phyloP scores from a whole-genome alignment of 148 eudicot genomes.

The Cornus kousa region DNA sequence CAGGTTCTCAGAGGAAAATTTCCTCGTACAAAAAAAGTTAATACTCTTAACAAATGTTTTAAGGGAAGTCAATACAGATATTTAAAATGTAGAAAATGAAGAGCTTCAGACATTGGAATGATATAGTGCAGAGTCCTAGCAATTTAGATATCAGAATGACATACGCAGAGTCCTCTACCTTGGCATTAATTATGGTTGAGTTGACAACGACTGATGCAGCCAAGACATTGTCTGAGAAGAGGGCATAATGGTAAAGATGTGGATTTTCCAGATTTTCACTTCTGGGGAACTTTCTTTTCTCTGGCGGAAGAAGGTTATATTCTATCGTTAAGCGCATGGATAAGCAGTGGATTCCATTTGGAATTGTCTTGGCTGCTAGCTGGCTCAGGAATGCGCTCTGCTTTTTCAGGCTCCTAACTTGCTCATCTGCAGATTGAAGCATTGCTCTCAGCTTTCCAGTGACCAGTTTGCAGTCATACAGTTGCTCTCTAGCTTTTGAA shows the following conservation, averaged over 20 bases:
- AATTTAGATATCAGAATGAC: neutral
- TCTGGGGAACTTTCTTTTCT: constrained; percentile 74
- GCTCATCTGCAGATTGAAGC: constrained; percentile 95
- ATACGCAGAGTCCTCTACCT: constrained; percentile 37
- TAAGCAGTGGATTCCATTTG: constrained; percentile 88
- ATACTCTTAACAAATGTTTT: too few relatives aligned
- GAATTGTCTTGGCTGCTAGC: constrained; percentile 86
- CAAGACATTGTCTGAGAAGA: constrained; percentile 91
- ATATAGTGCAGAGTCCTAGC: neutral
- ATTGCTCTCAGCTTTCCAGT: constrained; percentile 87
- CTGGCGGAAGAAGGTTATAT: constrained; percentile 67
- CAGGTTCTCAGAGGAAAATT: too few relatives aligned
- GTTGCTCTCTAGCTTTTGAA: constrained; percentile 73
- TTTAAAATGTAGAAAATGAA: too few relatives aligned
- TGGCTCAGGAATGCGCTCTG: constrained; percentile 94
- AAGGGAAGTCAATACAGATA: too few relatives aligned
- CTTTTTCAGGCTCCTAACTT: constrained; percentile 83
- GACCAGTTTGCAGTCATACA: constrained; percentile 79
- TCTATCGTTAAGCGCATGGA: constrained; percentile 91
- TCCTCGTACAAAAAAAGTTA: too few relatives aligned
- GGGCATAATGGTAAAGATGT: constrained; percentile 79
- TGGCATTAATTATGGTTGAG: constrained; percentile 79
- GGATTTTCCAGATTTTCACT: constrained; percentile 79
- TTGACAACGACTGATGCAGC: constrained; percentile 98
- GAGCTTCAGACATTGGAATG: neutral